A percentile compares a stretch with the other conserved stretches of the same genome.
Conservation (phyloP, 2,329 filamentous ascomycete genomes). For the Ceratocystis albifundus region DNA sequence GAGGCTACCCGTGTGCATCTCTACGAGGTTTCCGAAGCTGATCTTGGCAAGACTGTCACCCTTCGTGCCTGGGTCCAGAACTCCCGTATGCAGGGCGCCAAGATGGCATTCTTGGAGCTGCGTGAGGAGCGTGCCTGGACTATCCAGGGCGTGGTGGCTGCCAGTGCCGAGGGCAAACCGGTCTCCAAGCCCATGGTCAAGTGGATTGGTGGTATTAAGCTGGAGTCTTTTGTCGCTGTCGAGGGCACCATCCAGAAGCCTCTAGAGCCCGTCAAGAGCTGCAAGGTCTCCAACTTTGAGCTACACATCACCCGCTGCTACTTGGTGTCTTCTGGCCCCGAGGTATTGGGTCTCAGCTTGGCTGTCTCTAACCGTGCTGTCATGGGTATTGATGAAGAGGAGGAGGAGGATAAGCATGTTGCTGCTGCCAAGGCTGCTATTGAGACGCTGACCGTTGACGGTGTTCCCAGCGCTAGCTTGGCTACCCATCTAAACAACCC, state of each 20-base stretch:
- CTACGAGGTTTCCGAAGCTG: slow-evolving; percentile 49
- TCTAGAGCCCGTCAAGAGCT: slow-evolving; percentile 77
- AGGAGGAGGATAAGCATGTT: slow-evolving; percentile 33
- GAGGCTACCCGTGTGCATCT: slow-evolving; percentile 50
- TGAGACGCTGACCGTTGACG: slow-evolving; percentile 33
- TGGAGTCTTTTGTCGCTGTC: slow-evolving; percentile 72
- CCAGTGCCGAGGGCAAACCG: slow-evolving; percentile 56
- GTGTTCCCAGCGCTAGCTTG: slow-evolving; percentile 63
- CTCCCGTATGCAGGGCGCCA: slow-evolving; percentile 74
- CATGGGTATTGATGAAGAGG: slow-evolving; percentile 49
- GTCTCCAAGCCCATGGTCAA: slow-evolving; percentile 89
- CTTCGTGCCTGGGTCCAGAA: slow-evolving; percentile 79
- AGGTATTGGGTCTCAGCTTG: slow-evolving; percentile 47
- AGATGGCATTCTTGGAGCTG: slow-evolving; percentile 83
- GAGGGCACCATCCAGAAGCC: slow-evolving; percentile 73
- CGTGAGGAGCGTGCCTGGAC: slow-evolving; percentile 62
- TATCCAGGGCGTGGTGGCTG: slow-evolving; percentile 69
- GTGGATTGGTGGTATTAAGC: slow-evolving; percentile 62
- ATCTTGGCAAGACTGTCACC: slow-evolving; percentile 59
- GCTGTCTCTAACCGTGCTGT: slow-evolving; percentile 45
- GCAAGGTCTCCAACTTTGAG: slow-evolving; percentile 67
- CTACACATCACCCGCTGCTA: slow-evolving; percentile 81
- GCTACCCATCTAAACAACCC: slow-evolving; percentile 82
- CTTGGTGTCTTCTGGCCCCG: slow-evolving; percentile 54
- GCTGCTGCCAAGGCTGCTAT: slow-evolving; percentile 32